phyloP scores from a whole-genome alignment of 164 flowering plant genomes.

The Magnolia changhungtana region DNA sequence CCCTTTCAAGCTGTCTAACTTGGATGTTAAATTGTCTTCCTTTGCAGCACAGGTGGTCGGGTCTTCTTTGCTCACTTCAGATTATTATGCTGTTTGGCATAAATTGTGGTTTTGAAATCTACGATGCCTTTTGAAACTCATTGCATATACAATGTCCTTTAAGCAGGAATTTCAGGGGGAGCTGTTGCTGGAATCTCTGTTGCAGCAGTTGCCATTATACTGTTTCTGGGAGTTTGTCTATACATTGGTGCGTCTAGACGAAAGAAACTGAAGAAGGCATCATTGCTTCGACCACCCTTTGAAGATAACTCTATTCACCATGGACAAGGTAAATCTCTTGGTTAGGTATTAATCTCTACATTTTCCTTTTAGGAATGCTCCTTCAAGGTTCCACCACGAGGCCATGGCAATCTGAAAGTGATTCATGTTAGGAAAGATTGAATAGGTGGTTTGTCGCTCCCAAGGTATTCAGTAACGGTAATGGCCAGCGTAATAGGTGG shows the following conservation, averaged over 20 bases:
- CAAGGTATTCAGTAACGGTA: too few species aligned
- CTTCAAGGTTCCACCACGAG: not conserved
- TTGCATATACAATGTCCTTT: slow-evolving; percentile 10
- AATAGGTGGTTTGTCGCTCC: too few species aligned
- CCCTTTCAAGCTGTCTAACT: slow-evolving; percentile 10
- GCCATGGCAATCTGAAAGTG: not conserved
- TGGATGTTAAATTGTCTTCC: slow-evolving; percentile 11
- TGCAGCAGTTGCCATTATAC: slow-evolving; percentile 34
- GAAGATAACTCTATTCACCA: slow-evolving; percentile 26
- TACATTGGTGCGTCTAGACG: slow-evolving; percentile 41
- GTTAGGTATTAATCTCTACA: not conserved
- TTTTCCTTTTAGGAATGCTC: not conserved
- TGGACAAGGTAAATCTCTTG: slow-evolving; percentile 1
- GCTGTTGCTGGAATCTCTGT: slow-evolving; percentile 61
- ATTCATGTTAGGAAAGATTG: not conserved
- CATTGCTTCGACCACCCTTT: slow-evolving; percentile 27
- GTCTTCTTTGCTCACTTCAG: slow-evolving; percentile 14
- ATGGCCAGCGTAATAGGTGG: too few species aligned
- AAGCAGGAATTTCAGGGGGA: slow-evolving; percentile 60
- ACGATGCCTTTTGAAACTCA: slow-evolving; percentile 4
- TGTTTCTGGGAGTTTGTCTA: slow-evolving; percentile 33
- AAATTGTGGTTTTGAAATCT: slow-evolving; percentile 14
- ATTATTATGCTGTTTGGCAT: slow-evolving; percentile 8
- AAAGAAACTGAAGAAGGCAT: slow-evolving; percentile 37
- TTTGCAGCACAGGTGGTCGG: slow-evolving; percentile 57